Evolutionary conservation across 768 basidiomycete species (phyloP), one percentile per base, ranked within the genome.

Genomic region (Pleurotus djamor): DNA sequence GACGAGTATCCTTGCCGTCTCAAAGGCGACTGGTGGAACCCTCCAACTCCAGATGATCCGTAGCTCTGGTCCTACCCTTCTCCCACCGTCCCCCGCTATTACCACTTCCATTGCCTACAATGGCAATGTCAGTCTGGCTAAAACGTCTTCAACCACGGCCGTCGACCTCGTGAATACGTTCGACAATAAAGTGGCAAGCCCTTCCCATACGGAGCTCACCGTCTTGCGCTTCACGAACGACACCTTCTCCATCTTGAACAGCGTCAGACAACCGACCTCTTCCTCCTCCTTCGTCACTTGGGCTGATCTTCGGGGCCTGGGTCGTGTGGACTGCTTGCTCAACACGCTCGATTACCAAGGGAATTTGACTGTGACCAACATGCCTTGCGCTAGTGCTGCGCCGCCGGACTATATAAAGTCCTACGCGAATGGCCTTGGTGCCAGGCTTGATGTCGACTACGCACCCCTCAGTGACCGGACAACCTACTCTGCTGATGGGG

Each of bases 151-250:
- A 2, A 56, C 54, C 4, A 56, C 54, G 4, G 54, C 54, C 17
- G 41, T 56, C 10, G 54, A 56, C 32, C 54, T 56, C 54, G 54
- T 56, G 13, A 56, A 56, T 8, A 56, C 54, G 38, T 56, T 56
- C 21, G 28, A 41, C 7, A 56, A 56, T 12, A 41, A 44, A 34
- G 41, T 56, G 17, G 54, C 5, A 12, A 17, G 21, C 21, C 13
- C 13, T 41, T 37, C 54, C 13, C 54, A 56, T 12, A 56, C 54
- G 13, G 54, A 56, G 28, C 17, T 56, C 41, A 56, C 54, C 17
- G 32, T 56, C 21, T 43, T 56, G 54, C 36, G 54, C 13, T 56
- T 56, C 54, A 28, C 9, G 10, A 56, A 56, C 17, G 41, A 56
- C 32, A 43, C 54, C 4, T 56, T 56, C 16, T 16, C 54, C 14